phyloP scores from a whole-genome alignment of 805 yeast species.

The Monosporozyma servazzii region DNA sequence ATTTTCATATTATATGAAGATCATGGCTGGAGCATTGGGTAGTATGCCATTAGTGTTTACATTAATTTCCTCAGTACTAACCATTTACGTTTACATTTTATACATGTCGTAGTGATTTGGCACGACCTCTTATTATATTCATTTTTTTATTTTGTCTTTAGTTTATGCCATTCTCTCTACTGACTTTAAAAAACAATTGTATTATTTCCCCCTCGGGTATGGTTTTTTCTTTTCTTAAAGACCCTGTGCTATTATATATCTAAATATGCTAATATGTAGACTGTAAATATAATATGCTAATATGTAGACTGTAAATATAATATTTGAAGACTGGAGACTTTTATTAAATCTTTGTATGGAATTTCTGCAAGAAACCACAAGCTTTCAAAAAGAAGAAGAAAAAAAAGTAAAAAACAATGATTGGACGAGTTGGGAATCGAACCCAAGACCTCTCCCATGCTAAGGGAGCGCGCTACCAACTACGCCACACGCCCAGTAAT shows the following conservation, averaged over 20 bases:
- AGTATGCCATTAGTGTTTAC: conserved; percentile 18
- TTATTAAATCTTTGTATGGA: too few species aligned
- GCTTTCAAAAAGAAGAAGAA: background rate
- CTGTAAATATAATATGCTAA: background rate
- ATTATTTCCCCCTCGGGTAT: background rate
- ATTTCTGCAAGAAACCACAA: background rate
- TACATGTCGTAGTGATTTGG: background rate
- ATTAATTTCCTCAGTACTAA: conserved; percentile 14
- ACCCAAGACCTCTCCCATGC: conserved; percentile 77
- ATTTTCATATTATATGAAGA: conserved; percentile 1
- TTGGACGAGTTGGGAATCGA: conserved; percentile 73
- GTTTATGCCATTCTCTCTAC: background rate
- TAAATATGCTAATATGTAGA: background rate
- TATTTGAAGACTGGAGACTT: background rate
- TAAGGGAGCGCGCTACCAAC: conserved; percentile 77
- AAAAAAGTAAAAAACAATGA: conserved; percentile 12
- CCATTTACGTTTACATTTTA: conserved; percentile 14
- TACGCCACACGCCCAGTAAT: conserved; percentile 61
- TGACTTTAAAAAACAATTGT: background rate
- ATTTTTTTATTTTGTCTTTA: background rate
- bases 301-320: too few species aligned
- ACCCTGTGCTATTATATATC: too few species aligned
- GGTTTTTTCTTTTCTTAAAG: too few species aligned
- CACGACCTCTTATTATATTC: background rate
- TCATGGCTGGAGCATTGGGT: conserved; percentile 11